phyloP scores from a whole-genome alignment of 164 flowering plant species.

The Magnolia officinalis region DNA sequence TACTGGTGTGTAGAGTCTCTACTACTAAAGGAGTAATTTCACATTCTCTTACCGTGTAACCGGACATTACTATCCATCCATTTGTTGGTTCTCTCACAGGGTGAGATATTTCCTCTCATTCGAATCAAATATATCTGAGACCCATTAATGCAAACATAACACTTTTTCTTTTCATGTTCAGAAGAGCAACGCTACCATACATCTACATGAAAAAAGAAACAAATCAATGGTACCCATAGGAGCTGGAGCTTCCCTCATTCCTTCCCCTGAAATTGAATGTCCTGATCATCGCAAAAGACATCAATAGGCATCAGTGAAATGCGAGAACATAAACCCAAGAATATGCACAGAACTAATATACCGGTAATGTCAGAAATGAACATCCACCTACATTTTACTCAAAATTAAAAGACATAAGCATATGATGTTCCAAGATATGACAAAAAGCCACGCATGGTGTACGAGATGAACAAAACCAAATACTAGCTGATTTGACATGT shows the following conservation, averaged over 20 bases:
- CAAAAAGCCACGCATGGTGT: no score
- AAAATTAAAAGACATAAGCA: background rate
- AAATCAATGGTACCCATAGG: constrained; percentile 71
- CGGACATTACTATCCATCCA: no score
- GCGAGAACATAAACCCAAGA: background rate
- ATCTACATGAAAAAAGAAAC: background rate
- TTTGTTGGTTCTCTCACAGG: background rate
- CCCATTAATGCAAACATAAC: background rate
- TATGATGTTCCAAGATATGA: no score
- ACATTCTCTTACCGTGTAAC: no score
- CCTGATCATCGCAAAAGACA: constrained; percentile 40
- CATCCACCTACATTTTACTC: no score
- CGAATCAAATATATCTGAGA: background rate
- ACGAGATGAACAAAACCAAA: background rate
- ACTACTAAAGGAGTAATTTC: no score
- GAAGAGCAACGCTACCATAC: background rate
- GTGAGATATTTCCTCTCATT: background rate
- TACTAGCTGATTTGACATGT: background rate
- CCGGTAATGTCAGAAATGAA: no score
- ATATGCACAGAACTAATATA: no score
- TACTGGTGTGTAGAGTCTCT: no score
- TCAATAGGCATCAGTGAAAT: background rate
- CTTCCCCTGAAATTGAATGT: constrained; percentile 76
- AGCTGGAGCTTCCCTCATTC: constrained; percentile 78
- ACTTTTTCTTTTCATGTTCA: no score